A percentile compares a stretch with the other conserved stretches of the same genome.
These are phyloP conservation scores for Globisporangium camurandrum DNA, from an alignment of 352 stramenopile genomes.

Conservation along the genomic window DNA sequence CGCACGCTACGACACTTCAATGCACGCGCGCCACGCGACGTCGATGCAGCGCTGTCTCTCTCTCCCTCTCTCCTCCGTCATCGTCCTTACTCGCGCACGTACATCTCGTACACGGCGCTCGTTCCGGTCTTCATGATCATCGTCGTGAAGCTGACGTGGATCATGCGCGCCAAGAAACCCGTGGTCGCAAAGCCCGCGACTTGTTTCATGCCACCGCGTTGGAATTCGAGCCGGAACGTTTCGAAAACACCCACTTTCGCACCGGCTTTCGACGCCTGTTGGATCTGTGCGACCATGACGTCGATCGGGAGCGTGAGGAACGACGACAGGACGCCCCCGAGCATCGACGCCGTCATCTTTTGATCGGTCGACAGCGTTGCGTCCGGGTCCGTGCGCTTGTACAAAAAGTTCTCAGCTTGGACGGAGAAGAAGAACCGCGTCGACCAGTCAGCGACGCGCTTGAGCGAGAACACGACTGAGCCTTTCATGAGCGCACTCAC, in stretches of 20 bases:
- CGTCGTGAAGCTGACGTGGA: slow-evolving; percentile 85
- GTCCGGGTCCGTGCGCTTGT: slow-evolving; percentile 60
- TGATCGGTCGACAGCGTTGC: slow-evolving; percentile 50
- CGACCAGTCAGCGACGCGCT: slow-evolving; percentile 90
- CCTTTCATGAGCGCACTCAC: slow-evolving; percentile 88
- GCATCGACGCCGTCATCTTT: slow-evolving; percentile 76
- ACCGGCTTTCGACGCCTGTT: slow-evolving; percentile 86
- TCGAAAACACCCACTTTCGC: slow-evolving; percentile 69
- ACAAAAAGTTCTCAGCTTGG: slow-evolving; percentile 69
- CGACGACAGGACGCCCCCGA: slow-evolving; percentile 74
- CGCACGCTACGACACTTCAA: too few species aligned
- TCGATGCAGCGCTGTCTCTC: too few species aligned
- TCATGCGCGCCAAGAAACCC: slow-evolving; percentile 63
- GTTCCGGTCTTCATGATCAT: slow-evolving; percentile 89
- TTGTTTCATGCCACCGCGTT: slow-evolving; percentile 69
- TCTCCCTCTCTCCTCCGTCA: neutral
- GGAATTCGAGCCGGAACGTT: slow-evolving; percentile 70
- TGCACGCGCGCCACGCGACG: too few species aligned
- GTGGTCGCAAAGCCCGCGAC: slow-evolving; percentile 75
- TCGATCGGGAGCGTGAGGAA: slow-evolving; percentile 88
- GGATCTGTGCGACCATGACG: slow-evolving; percentile 91
- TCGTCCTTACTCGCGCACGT: slow-evolving; percentile 17
- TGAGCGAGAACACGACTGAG: slow-evolving; percentile 86
- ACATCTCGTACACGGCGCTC: slow-evolving; percentile 74
- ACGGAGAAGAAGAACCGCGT: slow-evolving; percentile 92